These are phyloP conservation scores for Solanum medicagineum DNA, from an alignment of 257 asterid species.

Conservation along the genomic window DNA sequence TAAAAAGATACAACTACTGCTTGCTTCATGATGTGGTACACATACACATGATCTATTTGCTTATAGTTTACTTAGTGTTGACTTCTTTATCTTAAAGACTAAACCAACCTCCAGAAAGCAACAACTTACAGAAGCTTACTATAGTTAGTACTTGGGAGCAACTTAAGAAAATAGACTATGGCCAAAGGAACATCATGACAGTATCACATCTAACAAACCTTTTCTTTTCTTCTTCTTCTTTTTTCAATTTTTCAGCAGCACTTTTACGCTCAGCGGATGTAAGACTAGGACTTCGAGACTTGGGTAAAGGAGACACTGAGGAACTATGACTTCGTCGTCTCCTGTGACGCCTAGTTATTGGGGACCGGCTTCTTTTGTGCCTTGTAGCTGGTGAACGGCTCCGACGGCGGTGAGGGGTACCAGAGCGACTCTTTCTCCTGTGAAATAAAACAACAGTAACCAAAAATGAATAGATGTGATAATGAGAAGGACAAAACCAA, in stretches of 20 bases:
- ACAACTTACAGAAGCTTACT: background rate
- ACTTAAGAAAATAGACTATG: background rate
- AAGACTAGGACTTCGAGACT: slow-evolving; percentile 46
- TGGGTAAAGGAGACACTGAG: slow-evolving; percentile 48
- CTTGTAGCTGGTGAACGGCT: slow-evolving; percentile 59
- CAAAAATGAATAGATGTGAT: background rate
- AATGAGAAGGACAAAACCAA: background rate
- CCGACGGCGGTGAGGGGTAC: slow-evolving; percentile 34
- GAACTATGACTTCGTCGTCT: slow-evolving; percentile 51
- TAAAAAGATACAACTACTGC: background rate
- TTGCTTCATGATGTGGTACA: background rate
- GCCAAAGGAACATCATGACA: background rate
- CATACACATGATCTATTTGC: background rate
- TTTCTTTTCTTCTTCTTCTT: slow-evolving; percentile 68
- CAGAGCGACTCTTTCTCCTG: slow-evolving; percentile 62
- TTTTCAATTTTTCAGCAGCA: slow-evolving; percentile 41
- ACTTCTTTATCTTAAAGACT: background rate
- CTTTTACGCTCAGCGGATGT: slow-evolving; percentile 36
- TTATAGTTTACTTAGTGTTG: background rate
- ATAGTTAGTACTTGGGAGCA: background rate
- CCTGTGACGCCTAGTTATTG: slow-evolving; percentile 53
- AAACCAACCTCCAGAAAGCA: background rate
- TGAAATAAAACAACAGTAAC: background rate
- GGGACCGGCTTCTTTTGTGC: slow-evolving; percentile 60
- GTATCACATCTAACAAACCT: slow-evolving; percentile 23